Conservation (phyloP, 768 basidiomycete genomes). For the Mycena vulgaris region DNA sequence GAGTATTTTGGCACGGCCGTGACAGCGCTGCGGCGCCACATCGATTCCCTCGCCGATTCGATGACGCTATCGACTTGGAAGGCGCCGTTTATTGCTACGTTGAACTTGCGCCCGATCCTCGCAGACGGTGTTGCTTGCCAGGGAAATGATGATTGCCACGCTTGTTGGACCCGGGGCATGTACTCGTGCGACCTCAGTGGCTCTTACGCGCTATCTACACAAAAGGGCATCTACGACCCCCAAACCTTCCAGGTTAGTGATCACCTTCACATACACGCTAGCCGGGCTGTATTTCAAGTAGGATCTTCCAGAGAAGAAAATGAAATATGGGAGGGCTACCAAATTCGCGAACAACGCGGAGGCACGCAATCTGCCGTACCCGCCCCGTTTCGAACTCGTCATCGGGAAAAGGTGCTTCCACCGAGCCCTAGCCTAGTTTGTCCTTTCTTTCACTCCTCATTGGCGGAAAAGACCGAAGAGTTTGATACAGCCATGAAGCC, state of each 20-base stretch:
- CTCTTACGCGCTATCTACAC: conserved; percentile 29
- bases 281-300: not conserved
- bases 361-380: conserved; percentile 37
- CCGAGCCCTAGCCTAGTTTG: conserved; percentile 34
- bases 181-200: conserved; percentile 31
- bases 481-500: conserved; percentile 28
- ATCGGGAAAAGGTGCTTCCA: conserved; percentile 34
- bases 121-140: conserved; percentile 24
- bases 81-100: conserved; percentile 35
- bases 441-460: not conserved
- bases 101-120: conserved; percentile 33
- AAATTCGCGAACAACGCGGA: conserved; percentile 37
- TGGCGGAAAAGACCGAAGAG: not conserved
- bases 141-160: conserved; percentile 31
- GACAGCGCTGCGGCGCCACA: conserved; percentile 18
- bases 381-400: conserved; percentile 29
- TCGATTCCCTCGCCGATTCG: conserved; percentile 37
- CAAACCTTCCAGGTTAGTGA: conserved; percentile 30
- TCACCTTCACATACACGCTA: not conserved
- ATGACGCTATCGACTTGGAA: conserved; percentile 35
- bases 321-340: conserved; percentile 34
- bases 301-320: conserved; percentile 28
- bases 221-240: conserved; percentile 35
- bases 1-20: conserved; percentile 35
- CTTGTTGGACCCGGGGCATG: conserved; percentile 37